Evolutionary conservation across 352 stramenopile species (phyloP), one percentile per base, ranked within the genome.

Genomic region (Phytophthora megakarya): DNA sequence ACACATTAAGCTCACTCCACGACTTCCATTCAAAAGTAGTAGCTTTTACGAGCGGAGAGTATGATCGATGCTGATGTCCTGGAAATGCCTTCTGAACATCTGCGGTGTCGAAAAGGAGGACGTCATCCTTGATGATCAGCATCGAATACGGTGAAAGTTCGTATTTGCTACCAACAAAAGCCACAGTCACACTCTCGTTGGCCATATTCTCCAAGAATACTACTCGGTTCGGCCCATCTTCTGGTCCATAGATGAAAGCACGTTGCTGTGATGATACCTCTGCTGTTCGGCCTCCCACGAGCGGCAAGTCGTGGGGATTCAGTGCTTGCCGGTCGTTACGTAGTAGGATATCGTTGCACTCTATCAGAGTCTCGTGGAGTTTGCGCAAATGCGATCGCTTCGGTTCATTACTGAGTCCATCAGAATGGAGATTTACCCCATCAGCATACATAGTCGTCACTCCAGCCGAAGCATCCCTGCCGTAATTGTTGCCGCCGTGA

Each of bases 401-500:
- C 1, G 82, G 82, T 22, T 91, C 80, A 40, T 91, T 91, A 53
- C 78, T 86, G 7, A 91, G 70, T 5, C 80, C 80, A 53, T 91
- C 82, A 1, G 67, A 69, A 57, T 89, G 82, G 10, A 91, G 45
- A 49, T 87, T 91, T 18, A 88, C 82, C 32, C 78, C 80, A 26
- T 91, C 75, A 0, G 82, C 82, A 61, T 91, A 91, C 70, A 81
- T 89, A 4, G 78, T 91, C 4, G 82, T 80, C 39, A 91, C 82
- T n/a, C 80, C 80, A 18, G 80, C 82, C 10, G 82, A 75, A 1
- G 82, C 76, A 26, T 61, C 68, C 26, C 82, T 80, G 3, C 82
- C 82, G 43, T 87, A 91, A 50, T 91, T 91, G 69, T 91, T 91
- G 6, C 82, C 82, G 16, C 82, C 82, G 35, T 91, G 76, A 43